Base-by-base conservation (phyloP, 345 rosid genomes). In the Populus simonii region DNA sequence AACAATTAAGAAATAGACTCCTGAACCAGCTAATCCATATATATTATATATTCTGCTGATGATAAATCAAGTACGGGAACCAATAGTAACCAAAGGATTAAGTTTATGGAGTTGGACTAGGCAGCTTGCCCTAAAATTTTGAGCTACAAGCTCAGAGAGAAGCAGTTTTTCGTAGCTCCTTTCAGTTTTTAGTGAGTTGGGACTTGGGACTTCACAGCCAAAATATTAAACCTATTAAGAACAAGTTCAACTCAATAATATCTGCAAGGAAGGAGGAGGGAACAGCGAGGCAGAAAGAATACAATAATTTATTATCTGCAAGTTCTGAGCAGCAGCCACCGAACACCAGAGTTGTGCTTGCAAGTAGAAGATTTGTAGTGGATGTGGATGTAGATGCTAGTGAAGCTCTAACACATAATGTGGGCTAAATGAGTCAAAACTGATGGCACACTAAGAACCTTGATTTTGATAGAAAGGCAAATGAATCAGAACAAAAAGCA, bases 401-500 rank as follows among this genome's bases (percentile, higher is more conserved):
- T 7, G 43, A 15, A 61, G 20, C 23, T 38, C 25, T n/a, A 74
- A 35, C 9, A 43, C 11, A 31, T 7, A 33, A 45, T 57, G 38
- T 9, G 55, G 62, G n/a, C 70, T 63, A 35, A 38, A 75, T 7
- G 76, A 79, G 89, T 86, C 90, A 86, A 84, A 83, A 66, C 78
- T 80, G 87, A 78, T 62, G 69, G 13, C 27, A 35, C 49, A 68
- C 79, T 55, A 70, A 70, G 90, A 88, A 90, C 87, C 84, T 82
- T 82, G 89, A 88, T 85, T 78, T 80, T 78, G 86, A 90, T 83
- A 84, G 91, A 87, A 85, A 88, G 92, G 92, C 92, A 94, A 94
- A 92, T 87, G 91, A 85, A 92, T 88, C 88, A 79, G 88, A 90
- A 91, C 89, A 89, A 90, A 90, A 91, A 85, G 89, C 86, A 76